Evolutionary conservation across 345 rosid species (phyloP).

Genomic region (Eucalyptus erythrocorys): DNA sequence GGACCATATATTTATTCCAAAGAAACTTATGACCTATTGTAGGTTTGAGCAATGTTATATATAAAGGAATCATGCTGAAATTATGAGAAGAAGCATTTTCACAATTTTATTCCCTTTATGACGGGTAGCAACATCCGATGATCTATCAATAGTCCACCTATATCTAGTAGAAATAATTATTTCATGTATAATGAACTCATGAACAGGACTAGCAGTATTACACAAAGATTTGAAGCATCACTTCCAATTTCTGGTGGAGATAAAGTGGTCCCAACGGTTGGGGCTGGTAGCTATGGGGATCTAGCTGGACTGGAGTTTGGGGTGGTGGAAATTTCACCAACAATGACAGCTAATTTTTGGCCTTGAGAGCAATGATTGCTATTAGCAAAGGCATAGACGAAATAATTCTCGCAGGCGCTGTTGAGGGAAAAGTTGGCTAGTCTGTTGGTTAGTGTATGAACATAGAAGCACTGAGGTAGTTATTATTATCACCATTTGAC

Average conservation of each 20-base stretch:
- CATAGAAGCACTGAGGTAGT: no score
- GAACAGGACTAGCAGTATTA: no score
- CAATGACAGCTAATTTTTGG: no score
- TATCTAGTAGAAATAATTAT: neutral
- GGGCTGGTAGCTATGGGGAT: rapidly evolving
- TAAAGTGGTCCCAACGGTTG: no score
- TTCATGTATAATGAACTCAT: neutral
- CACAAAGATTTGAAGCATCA: rapidly evolving
- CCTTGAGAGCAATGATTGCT: rapidly evolving
- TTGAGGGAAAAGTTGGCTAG: no score
- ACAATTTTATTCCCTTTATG: no score
- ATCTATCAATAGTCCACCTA: neutral
- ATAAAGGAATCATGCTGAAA: neutral
- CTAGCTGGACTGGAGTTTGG: no score
- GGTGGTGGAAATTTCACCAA: rapidly evolving
- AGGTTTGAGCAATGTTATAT: neutral
- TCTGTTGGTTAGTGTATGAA: no score
- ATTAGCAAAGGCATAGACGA: rapidly evolving
- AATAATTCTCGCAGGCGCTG: rapidly evolving
- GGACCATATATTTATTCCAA: neutral
- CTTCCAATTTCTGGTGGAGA: no score
- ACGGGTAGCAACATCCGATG: no score
- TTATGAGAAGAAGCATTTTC: neutral
- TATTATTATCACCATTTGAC: no score
- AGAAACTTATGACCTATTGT: neutral